phyloP scores from a whole-genome alignment of 495 filamentous ascomycete genomes.

The Cercophora newfieldiana region DNA sequence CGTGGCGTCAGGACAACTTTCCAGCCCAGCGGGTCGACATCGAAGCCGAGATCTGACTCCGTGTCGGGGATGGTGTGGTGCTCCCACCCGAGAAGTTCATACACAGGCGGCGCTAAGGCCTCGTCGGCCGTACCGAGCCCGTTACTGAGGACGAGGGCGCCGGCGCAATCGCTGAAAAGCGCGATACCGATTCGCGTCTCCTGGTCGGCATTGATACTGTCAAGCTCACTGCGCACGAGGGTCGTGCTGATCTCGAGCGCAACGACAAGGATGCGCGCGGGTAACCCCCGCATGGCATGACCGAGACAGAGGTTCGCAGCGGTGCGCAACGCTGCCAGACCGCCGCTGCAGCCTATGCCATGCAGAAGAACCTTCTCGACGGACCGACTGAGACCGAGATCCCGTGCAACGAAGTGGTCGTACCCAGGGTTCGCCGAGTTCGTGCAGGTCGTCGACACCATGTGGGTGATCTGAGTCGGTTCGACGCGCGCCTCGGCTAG shows the following conservation, averaged over 20 bases:
- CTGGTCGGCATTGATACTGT: slow-evolving; percentile 53
- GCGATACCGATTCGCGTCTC: slow-evolving; percentile 58
- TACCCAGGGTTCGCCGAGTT: slow-evolving; percentile 69
- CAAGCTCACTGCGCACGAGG: slow-evolving; percentile 59
- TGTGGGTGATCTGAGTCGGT: slow-evolving; percentile 58
- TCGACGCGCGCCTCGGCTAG: slow-evolving; percentile 54
- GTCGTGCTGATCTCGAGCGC: slow-evolving; percentile 62
- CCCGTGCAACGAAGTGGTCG: slow-evolving; percentile 61
- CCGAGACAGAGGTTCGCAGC: slow-evolving; percentile 63
- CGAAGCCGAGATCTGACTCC: slow-evolving; percentile 58
- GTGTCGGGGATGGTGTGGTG: slow-evolving; percentile 56
- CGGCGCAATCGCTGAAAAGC: slow-evolving; percentile 65
- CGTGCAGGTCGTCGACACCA: slow-evolving; percentile 66
- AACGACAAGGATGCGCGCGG: slow-evolving; percentile 58
- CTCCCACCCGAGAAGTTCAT: slow-evolving; percentile 61
- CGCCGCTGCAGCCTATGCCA: slow-evolving; percentile 65
- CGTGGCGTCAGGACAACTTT: slow-evolving; percentile 60
- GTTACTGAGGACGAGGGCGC: slow-evolving; percentile 60
- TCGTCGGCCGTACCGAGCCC: slow-evolving; percentile 35
- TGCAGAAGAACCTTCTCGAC: slow-evolving; percentile 62
- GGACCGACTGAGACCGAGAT: slow-evolving; percentile 48
- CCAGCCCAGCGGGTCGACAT: slow-evolving; percentile 60
- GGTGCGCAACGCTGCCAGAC: slow-evolving; percentile 60
- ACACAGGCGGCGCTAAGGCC: slow-evolving; percentile 41
- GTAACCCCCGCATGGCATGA: slow-evolving; percentile 49